phyloP scores from a whole-genome alignment of 257 asterid genomes.

The Fraxinus anomala region DNA sequence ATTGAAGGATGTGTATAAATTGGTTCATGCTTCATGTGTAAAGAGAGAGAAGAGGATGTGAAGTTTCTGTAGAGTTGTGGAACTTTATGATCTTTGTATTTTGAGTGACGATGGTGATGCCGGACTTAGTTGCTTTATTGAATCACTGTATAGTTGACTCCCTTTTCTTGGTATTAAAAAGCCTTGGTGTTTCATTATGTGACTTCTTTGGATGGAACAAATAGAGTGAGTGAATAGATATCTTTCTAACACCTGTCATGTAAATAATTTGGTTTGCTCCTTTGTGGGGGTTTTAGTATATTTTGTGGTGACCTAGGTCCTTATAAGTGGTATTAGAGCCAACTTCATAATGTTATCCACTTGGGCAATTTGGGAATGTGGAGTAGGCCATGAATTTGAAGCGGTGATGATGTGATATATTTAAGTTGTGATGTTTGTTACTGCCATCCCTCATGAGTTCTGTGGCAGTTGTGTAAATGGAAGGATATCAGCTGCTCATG shows the following conservation, averaged over 20 bases:
- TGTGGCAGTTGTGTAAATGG: background rate
- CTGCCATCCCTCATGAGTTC: background rate
- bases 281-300: background rate
- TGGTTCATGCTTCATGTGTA: background rate
- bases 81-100: background rate
- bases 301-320: background rate
- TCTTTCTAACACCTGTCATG: background rate
- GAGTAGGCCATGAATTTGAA: conserved; percentile 1
- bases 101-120: background rate
- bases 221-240: background rate
- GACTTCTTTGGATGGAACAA: background rate
- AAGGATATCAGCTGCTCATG: background rate
- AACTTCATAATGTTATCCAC: background rate
- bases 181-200: background rate
- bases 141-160: background rate
- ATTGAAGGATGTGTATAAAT: background rate
- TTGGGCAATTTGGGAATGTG: background rate
- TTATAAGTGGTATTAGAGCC: background rate
- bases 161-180: background rate
- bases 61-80: background rate
- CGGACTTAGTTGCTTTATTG: background rate
- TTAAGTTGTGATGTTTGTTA: background rate
- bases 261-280: background rate
- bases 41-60: background rate
- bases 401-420: background rate